Evolutionary conservation across 1,284 basidiomycete species (phyloP).

Genomic region (Crepidotus sp.): DNA sequence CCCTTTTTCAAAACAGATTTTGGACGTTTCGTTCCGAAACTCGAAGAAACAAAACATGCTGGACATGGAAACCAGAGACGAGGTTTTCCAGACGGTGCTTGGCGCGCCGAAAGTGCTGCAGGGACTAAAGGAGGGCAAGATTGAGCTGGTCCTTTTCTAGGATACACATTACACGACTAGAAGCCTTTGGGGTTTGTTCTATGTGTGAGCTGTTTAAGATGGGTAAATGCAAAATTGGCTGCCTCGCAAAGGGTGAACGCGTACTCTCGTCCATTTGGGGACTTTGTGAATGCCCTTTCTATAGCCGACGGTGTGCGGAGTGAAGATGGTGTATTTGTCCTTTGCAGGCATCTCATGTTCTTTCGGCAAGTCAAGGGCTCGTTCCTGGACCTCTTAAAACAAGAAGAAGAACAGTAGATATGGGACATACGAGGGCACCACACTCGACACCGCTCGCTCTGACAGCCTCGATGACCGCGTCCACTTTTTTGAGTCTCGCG

Average conservation of each 20-base stretch:
- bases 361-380: slow-evolving; percentile 74
- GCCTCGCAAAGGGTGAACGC: slow-evolving; percentile 24
- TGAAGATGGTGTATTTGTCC: slow-evolving; percentile 96
- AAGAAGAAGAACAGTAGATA: not conserved
- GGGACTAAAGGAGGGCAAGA: slow-evolving; percentile 59
- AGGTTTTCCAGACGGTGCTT: slow-evolving; percentile 69
- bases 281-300: slow-evolving; percentile 95
- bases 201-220: slow-evolving; percentile 59
- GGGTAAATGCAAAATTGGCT: slow-evolving; percentile 13
- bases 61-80: slow-evolving; percentile 75
- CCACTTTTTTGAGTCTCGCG: slow-evolving; percentile 83
- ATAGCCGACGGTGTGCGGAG: slow-evolving; percentile 63
- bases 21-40: slow-evolving; percentile 65
- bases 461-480: slow-evolving; percentile 87
- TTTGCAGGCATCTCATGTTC: slow-evolving; percentile 80
- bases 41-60: slow-evolving; percentile 65
- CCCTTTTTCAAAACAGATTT: too few species aligned
- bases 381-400: slow-evolving; percentile 31
- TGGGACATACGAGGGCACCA: slow-evolving; percentile 55
- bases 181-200: slow-evolving; percentile 86
- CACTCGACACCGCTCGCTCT: slow-evolving; percentile 74
- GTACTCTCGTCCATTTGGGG: slow-evolving; percentile 86
- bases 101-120: slow-evolving; percentile 52
- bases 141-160: slow-evolving; percentile 68
- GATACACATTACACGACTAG: slow-evolving; percentile 33